Conservation (phyloP, 306 rosid genomes). For the Quercus wislizeni region DNA sequence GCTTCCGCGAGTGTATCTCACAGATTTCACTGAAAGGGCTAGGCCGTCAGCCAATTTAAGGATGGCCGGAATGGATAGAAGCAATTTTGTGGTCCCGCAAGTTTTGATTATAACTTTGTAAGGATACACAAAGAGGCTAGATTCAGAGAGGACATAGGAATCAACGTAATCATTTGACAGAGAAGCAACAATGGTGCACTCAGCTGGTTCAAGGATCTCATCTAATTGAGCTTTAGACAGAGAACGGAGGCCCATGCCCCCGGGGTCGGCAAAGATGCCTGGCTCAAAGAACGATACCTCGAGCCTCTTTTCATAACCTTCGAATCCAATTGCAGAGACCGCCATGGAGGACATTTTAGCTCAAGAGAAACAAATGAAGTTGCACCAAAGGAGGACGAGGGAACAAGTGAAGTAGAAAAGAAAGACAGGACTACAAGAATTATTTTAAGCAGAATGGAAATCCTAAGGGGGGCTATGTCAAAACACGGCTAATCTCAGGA, state of each 20-base stretch:
- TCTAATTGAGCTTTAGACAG: slow-evolving; percentile 64
- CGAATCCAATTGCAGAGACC: slow-evolving; percentile 84
- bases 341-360: slow-evolving; percentile 60
- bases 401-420: slow-evolving; percentile 16
- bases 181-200: slow-evolving; percentile 88
- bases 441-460: slow-evolving; percentile 16
- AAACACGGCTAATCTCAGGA: slow-evolving; percentile 51
- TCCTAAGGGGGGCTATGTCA: slow-evolving; percentile 38
- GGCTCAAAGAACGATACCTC: slow-evolving; percentile 75
- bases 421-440: slow-evolving; percentile 3
- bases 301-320: slow-evolving; percentile 94
- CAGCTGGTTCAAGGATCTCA: slow-evolving; percentile 78
- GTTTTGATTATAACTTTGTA: slow-evolving; percentile 85
- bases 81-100: slow-evolving; percentile 91
- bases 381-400: slow-evolving; percentile 8
- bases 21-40: slow-evolving; percentile 68
- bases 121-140: slow-evolving; percentile 84
- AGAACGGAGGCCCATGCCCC: slow-evolving; percentile 72
- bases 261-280: slow-evolving; percentile 63
- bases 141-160: slow-evolving; percentile 93
- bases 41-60: slow-evolving; percentile 63
- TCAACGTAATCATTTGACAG: slow-evolving; percentile 72
- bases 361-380: slow-evolving; percentile 8
- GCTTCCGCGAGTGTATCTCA: slow-evolving; percentile 61
- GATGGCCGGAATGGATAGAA: slow-evolving; percentile 72